A percentile compares a stretch with the other conserved stretches of the same genome.
phyloP scores from a whole-genome alignment of 495 filamentous ascomycete species.

The Annulohypoxylon stygium region DNA sequence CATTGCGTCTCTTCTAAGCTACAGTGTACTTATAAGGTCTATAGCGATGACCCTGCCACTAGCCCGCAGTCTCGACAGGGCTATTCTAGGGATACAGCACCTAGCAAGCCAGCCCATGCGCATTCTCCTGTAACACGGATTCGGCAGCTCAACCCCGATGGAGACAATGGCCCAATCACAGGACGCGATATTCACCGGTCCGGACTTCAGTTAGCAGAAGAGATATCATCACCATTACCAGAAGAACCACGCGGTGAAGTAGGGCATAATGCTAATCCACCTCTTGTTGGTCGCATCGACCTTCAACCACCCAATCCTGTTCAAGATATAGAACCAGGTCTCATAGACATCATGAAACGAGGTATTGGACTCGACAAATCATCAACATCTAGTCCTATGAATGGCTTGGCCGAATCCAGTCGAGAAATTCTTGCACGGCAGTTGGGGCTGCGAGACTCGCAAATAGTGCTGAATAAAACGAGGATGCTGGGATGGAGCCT shows the following conservation, averaged over 20 bases:
- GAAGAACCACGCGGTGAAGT: not conserved
- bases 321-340: constrained; percentile 25
- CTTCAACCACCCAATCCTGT: constrained; percentile 5
- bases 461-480: constrained; percentile 53
- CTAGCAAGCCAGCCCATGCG: constrained; percentile 19
- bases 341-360: constrained; percentile 38
- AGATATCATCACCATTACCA: not conserved
- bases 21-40: constrained; percentile 44
- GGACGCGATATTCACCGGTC: not conserved
- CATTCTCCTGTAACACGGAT: constrained; percentile 21
- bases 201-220: not conserved
- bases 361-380: constrained; percentile 40
- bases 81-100: not conserved
- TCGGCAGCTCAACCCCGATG: not conserved
- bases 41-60: constrained; percentile 20
- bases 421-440: constrained; percentile 47
- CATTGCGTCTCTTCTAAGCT: constrained; percentile 55
- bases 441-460: constrained; percentile 46
- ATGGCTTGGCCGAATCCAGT: constrained; percentile 37
- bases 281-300: constrained; percentile 4
- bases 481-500: constrained; percentile 60
- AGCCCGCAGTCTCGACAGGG: not conserved
- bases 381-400: constrained; percentile 27
- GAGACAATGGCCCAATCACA: not conserved
- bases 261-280: constrained; percentile 1